phyloP scores from a whole-genome alignment of 169 alveolate genomes.

The Cryptosporidium viatorum region DNA sequence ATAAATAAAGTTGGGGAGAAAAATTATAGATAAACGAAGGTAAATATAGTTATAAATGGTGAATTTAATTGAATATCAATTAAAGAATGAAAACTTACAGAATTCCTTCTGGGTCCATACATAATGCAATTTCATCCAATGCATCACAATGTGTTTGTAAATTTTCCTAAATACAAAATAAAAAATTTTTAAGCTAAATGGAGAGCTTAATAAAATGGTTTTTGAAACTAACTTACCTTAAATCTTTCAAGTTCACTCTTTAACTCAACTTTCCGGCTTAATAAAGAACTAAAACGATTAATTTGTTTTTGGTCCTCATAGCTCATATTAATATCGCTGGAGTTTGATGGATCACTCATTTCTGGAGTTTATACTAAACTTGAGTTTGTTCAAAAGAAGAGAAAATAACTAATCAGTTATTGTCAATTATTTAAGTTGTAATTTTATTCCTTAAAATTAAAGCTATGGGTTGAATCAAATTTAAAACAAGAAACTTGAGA shows the following conservation, averaged over 20 bases:
- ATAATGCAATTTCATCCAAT: slow-evolving; percentile 43
- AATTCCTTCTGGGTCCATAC: slow-evolving; percentile 68
- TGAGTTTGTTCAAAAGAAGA: neutral
- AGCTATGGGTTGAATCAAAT: neutral
- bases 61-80: too few relatives aligned
- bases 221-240: slow-evolving; percentile 15
- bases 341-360: neutral
- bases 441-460: too few relatives aligned
- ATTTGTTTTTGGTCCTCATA: slow-evolving; percentile 71
- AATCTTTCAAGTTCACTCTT: slow-evolving; percentile 27
- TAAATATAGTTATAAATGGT: neutral
- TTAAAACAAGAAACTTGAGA: neutral
- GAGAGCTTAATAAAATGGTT: neutral
- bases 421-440: neutral
- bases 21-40: neutral
- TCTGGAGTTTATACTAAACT: neutral
- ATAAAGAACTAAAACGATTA: slow-evolving; percentile 43
- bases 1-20: neutral
- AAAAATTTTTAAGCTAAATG: neutral
- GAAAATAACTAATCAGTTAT: neutral
- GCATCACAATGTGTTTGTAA: slow-evolving; percentile 66
- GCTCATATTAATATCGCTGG: slow-evolving; percentile 41
- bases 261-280: slow-evolving; percentile 12
- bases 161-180: slow-evolving; percentile 15
- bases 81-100: slow-evolving; percentile 52